Conservation (phyloP, 371 early-diverging fungal genomes). For the Polyrhizophydium stewartii region DNA sequence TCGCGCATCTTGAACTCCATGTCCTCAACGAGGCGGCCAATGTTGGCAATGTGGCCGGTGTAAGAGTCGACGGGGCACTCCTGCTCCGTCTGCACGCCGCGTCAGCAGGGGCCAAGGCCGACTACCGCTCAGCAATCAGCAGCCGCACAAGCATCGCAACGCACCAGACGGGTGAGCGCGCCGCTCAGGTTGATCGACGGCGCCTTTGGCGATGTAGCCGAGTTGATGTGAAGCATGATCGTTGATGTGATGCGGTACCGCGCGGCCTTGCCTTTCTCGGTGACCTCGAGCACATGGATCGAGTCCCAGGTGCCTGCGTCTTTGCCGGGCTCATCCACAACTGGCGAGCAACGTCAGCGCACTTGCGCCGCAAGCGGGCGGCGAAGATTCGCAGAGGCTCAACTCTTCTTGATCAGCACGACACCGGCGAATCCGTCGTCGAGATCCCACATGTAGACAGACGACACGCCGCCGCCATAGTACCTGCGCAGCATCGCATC, state of each 20-base stretch:
- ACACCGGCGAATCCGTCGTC: slow-evolving; percentile 93
- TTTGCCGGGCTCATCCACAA: too few relatives aligned
- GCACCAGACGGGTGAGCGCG: slow-evolving; percentile 87
- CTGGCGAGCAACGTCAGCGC: too few relatives aligned
- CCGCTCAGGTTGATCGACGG: slow-evolving; percentile 87
- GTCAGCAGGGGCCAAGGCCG: background rate
- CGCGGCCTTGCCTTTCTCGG: slow-evolving; percentile 76
- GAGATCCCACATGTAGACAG: slow-evolving; percentile 92
- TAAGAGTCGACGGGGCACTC: slow-evolving; percentile 73
- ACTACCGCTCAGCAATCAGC: background rate
- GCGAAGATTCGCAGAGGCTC: too few relatives aligned
- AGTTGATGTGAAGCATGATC: slow-evolving; percentile 84
- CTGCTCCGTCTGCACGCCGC: slow-evolving; percentile 71
- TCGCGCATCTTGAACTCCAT: slow-evolving; percentile 96
- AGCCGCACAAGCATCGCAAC: background rate
- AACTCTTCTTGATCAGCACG: slow-evolving; percentile 93
- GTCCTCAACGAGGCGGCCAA: slow-evolving; percentile 96
- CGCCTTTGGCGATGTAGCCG: slow-evolving; percentile 53
- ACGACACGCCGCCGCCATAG: slow-evolving; percentile 94
- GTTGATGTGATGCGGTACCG: slow-evolving; percentile 94
- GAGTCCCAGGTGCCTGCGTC: slow-evolving; percentile 94
- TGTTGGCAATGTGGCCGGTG: slow-evolving; percentile 81
- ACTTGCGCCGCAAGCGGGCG: too few relatives aligned
- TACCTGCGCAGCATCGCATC: slow-evolving; percentile 41
- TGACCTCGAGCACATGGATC: slow-evolving; percentile 94